Conservation (phyloP, 345 rosid species). For the Pistacia vera region DNA sequence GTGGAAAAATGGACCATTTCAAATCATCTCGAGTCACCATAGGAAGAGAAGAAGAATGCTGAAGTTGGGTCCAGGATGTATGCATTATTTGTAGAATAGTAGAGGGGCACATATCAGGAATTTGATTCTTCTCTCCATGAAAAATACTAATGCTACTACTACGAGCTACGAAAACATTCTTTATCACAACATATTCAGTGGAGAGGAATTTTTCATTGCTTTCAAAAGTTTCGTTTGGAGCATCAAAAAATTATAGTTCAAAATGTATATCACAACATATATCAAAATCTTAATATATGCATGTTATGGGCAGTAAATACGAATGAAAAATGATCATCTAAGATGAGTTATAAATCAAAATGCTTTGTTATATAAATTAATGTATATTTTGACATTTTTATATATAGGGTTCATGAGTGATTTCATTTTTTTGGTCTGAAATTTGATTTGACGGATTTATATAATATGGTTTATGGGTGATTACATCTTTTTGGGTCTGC, state of each 20-base stretch:
- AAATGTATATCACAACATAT: too few species aligned
- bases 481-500: too few species aligned
- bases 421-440: too few species aligned
- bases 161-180: too few species aligned
- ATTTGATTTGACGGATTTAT: too few species aligned
- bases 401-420: too few species aligned
- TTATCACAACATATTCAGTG: constrained; percentile 13
- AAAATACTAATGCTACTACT: too few species aligned
- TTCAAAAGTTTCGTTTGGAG: constrained; percentile 7
- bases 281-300: not conserved
- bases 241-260: not conserved
- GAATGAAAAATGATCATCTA: too few species aligned
- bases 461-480: too few species aligned
- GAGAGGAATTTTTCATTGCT: not conserved
- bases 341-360: too few species aligned
- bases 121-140: constrained; percentile 7
- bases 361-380: too few species aligned
- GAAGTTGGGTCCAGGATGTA: constrained; percentile 26
- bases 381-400: too few species aligned
- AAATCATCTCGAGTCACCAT: constrained; percentile 22
- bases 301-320: not conserved
- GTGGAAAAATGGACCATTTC: constrained; percentile 22
- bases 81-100: constrained; percentile 10
- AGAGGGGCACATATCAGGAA: not conserved
- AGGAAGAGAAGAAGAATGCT: constrained; percentile 12